phyloP scores from a whole-genome alignment of 164 flowering plant species.

The Aristolochia contorta region DNA sequence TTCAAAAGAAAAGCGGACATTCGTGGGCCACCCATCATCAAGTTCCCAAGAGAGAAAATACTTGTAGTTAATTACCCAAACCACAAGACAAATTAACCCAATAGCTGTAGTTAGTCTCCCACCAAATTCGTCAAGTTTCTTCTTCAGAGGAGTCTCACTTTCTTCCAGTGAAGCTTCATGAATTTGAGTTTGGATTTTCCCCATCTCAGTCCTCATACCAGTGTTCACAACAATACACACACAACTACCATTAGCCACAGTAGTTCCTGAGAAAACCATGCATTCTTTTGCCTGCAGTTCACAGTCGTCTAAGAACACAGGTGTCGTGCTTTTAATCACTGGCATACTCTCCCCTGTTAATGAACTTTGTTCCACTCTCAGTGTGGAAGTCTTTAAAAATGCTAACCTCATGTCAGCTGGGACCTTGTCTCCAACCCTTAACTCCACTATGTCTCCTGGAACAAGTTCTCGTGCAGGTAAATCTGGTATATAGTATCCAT shows the following conservation, averaged over 20 bases:
- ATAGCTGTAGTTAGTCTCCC: conserved; percentile 65
- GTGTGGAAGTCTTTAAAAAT: conserved; percentile 54
- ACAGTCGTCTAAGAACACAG: conserved; percentile 54
- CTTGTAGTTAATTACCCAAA: conserved; percentile 81
- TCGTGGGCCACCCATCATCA: conserved; percentile 63
- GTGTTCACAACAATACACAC: conserved; percentile 54
- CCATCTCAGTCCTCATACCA: conserved; percentile 85
- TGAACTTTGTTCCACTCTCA: conserved; percentile 85
- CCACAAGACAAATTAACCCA: conserved; percentile 65
- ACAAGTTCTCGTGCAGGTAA: conserved; percentile 81
- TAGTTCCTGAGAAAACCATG: conserved; percentile 89
- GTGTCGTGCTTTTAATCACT: conserved; percentile 44
- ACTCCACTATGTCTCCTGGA: conserved; percentile 82
- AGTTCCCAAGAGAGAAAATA: conserved; percentile 72
- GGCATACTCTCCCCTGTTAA: conserved; percentile 93
- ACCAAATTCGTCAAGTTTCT: conserved; percentile 86
- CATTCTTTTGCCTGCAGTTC: conserved; percentile 84
- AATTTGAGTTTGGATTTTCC: conserved; percentile 79
- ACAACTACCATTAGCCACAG: conserved; percentile 77
- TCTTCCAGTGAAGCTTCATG: conserved; percentile 87
- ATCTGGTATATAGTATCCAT: conserved; percentile 57
- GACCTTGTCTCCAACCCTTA: conserved; percentile 76
- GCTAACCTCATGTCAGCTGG: conserved; percentile 93
- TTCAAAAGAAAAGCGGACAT: conserved; percentile 67
- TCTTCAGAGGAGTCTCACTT: conserved; percentile 71